Evolutionary conservation across 495 filamentous ascomycete species (phyloP).

Genomic region (Staphylotrichum tortipilum): DNA sequence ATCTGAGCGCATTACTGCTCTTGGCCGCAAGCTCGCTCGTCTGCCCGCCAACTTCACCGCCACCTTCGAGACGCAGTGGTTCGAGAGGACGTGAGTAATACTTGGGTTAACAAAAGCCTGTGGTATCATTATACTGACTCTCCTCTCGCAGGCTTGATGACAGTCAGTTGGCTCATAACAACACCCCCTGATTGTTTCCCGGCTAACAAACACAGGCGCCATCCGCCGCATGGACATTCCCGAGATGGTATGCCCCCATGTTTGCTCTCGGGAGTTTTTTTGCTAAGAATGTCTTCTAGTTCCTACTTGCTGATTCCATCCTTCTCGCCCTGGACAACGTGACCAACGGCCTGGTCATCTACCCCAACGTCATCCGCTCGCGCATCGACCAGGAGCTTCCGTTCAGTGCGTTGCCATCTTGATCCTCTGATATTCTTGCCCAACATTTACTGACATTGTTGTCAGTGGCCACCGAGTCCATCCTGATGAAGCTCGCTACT

Average conservation of each 20-base stretch:
- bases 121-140: slow-evolving; percentile 6
- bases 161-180: slow-evolving; percentile 38
- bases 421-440: not conserved
- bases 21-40: slow-evolving; percentile 62
- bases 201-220: slow-evolving; percentile 14
- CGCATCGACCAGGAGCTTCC: slow-evolving; percentile 72
- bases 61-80: slow-evolving; percentile 80
- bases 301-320: slow-evolving; percentile 75
- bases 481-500: slow-evolving; percentile 79
- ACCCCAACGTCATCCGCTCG: slow-evolving; percentile 65
- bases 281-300: slow-evolving; percentile 31
- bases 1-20: slow-evolving; percentile 69
- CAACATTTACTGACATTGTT: not conserved
- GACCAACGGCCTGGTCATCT: slow-evolving; percentile 72
- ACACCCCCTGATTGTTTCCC: too few relatives aligned
- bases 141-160: slow-evolving; percentile 37
- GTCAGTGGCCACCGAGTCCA: slow-evolving; percentile 65
- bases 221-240: slow-evolving; percentile 53
- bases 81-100: slow-evolving; percentile 52
- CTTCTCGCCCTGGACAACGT: slow-evolving; percentile 78
- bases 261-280: too few relatives aligned
- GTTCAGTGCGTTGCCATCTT: slow-evolving; percentile 43
- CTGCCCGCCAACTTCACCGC: slow-evolving; percentile 60
- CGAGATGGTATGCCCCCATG: slow-evolving; percentile 35
- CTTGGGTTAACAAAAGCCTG: too few relatives aligned